Percentiles rank a stretch among this genome's conserved stretches.
These are phyloP conservation scores for Singerocomus inundabilis DNA, from an alignment of 1,284 basidiomycete species.

Conservation along the genomic window DNA sequence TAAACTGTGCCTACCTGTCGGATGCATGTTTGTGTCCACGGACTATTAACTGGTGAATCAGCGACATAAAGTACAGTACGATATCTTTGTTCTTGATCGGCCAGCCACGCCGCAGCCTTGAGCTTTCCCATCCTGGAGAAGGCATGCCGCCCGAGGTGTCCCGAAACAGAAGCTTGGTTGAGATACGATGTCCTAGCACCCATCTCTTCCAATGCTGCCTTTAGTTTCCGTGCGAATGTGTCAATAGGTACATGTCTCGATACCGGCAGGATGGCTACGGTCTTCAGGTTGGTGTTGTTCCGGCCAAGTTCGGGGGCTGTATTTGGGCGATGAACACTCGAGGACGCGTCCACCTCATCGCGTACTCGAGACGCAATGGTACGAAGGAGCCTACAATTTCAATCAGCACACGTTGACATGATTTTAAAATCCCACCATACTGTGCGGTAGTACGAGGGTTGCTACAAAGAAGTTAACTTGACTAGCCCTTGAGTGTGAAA, in stretches of 20 bases:
- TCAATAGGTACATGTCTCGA: slow-evolving; percentile 85
- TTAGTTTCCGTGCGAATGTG: slow-evolving; percentile 86
- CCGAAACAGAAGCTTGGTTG: slow-evolving; percentile 88
- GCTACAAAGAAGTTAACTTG: slow-evolving; percentile 40
- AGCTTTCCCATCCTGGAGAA: slow-evolving; percentile 94
- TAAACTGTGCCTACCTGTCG: slow-evolving; percentile 61
- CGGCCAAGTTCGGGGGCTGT: slow-evolving; percentile 59
- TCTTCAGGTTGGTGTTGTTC: slow-evolving; percentile 92
- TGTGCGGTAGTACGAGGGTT: slow-evolving; percentile 96
- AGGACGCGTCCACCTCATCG: slow-evolving; percentile 70
- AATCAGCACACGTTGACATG: slow-evolving; percentile 1
- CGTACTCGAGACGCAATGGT: slow-evolving; percentile 93
- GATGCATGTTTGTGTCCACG: slow-evolving; percentile 98
- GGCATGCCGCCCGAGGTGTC: slow-evolving; percentile 87
- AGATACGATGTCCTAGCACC: slow-evolving; percentile 87
- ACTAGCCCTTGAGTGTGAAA: not conserved
- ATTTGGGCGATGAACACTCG: slow-evolving; percentile 45
- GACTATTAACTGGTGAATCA: slow-evolving; percentile 87
- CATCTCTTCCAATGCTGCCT: slow-evolving; percentile 81
- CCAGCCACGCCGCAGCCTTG: slow-evolving; percentile 90
- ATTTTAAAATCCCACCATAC: slow-evolving; percentile 41
- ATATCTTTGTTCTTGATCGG: slow-evolving; percentile 92
- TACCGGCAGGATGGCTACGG: slow-evolving; percentile 82
- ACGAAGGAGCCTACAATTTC: slow-evolving; percentile 62
- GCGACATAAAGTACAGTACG: slow-evolving; percentile 92